Conservation (phyloP, 805 yeast species). For the Myxozyma nipponensis region DNA sequence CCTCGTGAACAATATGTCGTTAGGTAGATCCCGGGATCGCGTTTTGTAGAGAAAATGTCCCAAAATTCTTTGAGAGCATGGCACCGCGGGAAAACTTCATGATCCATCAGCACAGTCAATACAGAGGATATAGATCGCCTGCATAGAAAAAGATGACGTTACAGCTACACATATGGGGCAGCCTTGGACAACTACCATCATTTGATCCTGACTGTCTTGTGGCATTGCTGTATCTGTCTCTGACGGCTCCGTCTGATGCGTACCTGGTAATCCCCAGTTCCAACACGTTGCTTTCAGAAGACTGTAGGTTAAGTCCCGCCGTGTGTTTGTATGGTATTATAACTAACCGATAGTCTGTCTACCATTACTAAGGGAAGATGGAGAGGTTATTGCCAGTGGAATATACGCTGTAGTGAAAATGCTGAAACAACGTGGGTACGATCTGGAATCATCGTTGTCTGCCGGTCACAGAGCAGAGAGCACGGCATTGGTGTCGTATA, state of each 20-base stretch:
- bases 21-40: too few species aligned
- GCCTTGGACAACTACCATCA: slow-evolving; percentile 25
- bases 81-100: too few species aligned
- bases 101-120: too few species aligned
- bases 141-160: slow-evolving; percentile 8
- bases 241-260: slow-evolving; percentile 4
- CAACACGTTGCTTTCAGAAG: slow-evolving; percentile 20
- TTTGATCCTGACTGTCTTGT: slow-evolving; percentile 30
- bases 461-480: slow-evolving; percentile 15
- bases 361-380: slow-evolving; percentile 23
- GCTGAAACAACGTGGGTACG: slow-evolving; percentile 13
- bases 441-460: slow-evolving; percentile 11
- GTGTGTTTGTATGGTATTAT: not conserved
- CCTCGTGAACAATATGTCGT: too few species aligned
- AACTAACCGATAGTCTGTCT: not conserved
- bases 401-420: slow-evolving; percentile 23
- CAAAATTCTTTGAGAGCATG: too few species aligned
- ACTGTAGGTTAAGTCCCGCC: slow-evolving; percentile 4
- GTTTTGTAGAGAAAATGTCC: too few species aligned
- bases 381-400: slow-evolving; percentile 21
- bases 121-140: too few species aligned
- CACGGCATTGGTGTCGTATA: slow-evolving; percentile 18
- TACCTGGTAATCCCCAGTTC: slow-evolving; percentile 18
- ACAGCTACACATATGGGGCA: slow-evolving; percentile 30
- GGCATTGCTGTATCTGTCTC: slow-evolving; percentile 21